Evolutionary conservation across 2,329 filamentous ascomycete species (phyloP).

Genomic region (Bretziella fagacearum): DNA sequence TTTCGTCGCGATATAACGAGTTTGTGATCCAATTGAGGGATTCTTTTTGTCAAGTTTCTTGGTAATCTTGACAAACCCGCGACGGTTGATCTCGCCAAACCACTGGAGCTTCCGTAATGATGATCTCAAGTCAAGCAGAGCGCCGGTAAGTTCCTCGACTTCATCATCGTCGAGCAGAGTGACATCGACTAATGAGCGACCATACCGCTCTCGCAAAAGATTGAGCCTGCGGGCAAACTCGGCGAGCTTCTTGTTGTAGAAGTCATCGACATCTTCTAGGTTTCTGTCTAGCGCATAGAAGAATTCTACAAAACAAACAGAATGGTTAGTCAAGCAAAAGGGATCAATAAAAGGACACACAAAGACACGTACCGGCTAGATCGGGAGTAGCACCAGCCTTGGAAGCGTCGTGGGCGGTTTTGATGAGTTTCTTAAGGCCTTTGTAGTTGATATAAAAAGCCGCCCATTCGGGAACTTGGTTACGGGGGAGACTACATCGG

Average conservation of each 20-base stretch:
- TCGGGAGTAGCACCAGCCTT: constrained; percentile 62
- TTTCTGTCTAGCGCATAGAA: constrained; percentile 94
- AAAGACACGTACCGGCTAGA: constrained; percentile 53
- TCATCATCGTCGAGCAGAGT: constrained; percentile 73
- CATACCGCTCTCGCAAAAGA: constrained; percentile 76
- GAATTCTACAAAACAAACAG: constrained; percentile 48
- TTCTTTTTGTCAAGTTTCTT: constrained; percentile 98
- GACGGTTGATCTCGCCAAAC: constrained; percentile 93
- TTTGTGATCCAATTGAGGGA: constrained; percentile 55
- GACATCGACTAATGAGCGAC: constrained; percentile 49
- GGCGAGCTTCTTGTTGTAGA: constrained; percentile 90
- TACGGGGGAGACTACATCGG: constrained; percentile 45
- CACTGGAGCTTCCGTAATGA: constrained; percentile 85
- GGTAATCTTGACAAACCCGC: constrained; percentile 94
- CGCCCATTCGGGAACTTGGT: constrained; percentile 79
- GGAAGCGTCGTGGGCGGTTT: constrained; percentile 48
- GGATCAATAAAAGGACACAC: not conserved
- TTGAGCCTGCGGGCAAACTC: constrained; percentile 73
- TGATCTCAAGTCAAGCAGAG: constrained; percentile 71
- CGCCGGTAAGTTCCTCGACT: constrained; percentile 76
- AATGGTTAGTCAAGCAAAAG: not conserved
- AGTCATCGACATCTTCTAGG: constrained; percentile 87
- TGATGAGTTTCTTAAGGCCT: constrained; percentile 87
- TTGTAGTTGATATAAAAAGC: constrained; percentile 79
- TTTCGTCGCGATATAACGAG: constrained; percentile 74